These are phyloP conservation scores for Coleophoma crateriformis DNA, from an alignment of 2,329 filamentous ascomycete genomes.

Conservation along the genomic window DNA sequence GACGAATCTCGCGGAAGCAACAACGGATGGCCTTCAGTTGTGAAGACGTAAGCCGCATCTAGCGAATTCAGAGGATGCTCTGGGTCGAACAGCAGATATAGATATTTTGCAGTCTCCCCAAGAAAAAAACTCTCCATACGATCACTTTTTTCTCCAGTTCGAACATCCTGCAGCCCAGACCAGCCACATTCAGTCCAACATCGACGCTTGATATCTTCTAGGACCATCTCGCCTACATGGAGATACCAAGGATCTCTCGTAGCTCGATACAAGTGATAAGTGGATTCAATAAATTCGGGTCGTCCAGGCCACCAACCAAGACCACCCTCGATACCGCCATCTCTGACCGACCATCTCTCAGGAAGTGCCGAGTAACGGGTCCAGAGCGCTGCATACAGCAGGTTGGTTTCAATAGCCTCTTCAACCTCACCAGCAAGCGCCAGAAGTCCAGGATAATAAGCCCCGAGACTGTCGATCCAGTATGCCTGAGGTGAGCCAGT, in stretches of 20 bases:
- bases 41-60: slow-evolving; percentile 87
- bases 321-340: slow-evolving; percentile 77
- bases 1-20: slow-evolving; percentile 60
- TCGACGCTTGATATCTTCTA: slow-evolving; percentile 79
- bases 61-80: slow-evolving; percentile 82
- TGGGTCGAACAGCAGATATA: slow-evolving; percentile 85
- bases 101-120: slow-evolving; percentile 92
- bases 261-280: slow-evolving; percentile 90
- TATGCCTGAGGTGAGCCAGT: slow-evolving; percentile 85
- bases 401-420: slow-evolving; percentile 83
- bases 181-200: slow-evolving; percentile 92
- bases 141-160: slow-evolving; percentile 80
- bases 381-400: slow-evolving; percentile 91
- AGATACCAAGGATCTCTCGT: slow-evolving; percentile 96
- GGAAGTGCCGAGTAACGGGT: slow-evolving; percentile 90
- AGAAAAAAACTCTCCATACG: slow-evolving; percentile 99
- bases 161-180: slow-evolving; percentile 81
- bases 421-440: slow-evolving; percentile 83
- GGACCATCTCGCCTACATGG: slow-evolving; percentile 91
- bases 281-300: slow-evolving; percentile 95
- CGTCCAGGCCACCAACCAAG: slow-evolving; percentile 93
- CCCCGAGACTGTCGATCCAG: slow-evolving; percentile 95
- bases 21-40: slow-evolving; percentile 90
- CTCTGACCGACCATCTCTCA: slow-evolving; percentile 86
- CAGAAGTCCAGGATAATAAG: slow-evolving; percentile 89